Conservation (phyloP, 2,329 filamentous ascomycete genomes). For the Ceratocystis alfenasii region DNA sequence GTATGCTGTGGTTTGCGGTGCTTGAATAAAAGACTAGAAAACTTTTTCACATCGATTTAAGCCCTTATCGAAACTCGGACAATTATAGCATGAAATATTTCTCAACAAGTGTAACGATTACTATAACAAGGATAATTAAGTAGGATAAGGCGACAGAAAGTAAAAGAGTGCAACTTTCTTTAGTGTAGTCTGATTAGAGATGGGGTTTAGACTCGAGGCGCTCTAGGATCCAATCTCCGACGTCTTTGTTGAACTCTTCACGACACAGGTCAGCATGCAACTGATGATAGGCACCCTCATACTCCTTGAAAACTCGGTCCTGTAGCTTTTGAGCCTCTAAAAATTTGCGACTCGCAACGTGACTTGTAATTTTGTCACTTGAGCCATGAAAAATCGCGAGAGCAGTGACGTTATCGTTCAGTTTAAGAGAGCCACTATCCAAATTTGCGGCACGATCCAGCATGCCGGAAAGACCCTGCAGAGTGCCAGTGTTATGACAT, state of each 20-base stretch:
- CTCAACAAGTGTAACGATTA: too few relatives aligned
- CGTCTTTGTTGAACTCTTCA: slow-evolving; percentile 45
- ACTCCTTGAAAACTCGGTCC: slow-evolving; percentile 61
- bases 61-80: too few relatives aligned
- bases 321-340: slow-evolving; percentile 45
- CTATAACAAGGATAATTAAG: too few relatives aligned
- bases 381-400: slow-evolving; percentile 68
- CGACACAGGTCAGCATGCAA: slow-evolving; percentile 49
- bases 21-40: too few relatives aligned
- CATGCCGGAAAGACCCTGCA: slow-evolving; percentile 67
- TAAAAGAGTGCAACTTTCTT: too few relatives aligned
- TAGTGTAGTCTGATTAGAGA: slow-evolving; percentile 26
- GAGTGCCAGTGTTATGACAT: slow-evolving; percentile 71
- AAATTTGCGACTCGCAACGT: slow-evolving; percentile 51
- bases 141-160: too few relatives aligned
- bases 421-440: slow-evolving; percentile 40
- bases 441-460: slow-evolving; percentile 59
- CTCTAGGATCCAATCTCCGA: slow-evolving; percentile 54
- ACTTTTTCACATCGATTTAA: too few relatives aligned
- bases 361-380: slow-evolving; percentile 57
- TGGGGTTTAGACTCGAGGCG: slow-evolving; percentile 29
- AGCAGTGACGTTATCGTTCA: slow-evolving; percentile 45
- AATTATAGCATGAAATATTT: too few relatives aligned
- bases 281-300: slow-evolving; percentile 70
- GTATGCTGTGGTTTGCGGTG: too few relatives aligned